These are phyloP conservation scores for Epichloe glyceriae DNA, from an alignment of 2,329 filamentous ascomycete genomes.

Conservation along the genomic window DNA sequence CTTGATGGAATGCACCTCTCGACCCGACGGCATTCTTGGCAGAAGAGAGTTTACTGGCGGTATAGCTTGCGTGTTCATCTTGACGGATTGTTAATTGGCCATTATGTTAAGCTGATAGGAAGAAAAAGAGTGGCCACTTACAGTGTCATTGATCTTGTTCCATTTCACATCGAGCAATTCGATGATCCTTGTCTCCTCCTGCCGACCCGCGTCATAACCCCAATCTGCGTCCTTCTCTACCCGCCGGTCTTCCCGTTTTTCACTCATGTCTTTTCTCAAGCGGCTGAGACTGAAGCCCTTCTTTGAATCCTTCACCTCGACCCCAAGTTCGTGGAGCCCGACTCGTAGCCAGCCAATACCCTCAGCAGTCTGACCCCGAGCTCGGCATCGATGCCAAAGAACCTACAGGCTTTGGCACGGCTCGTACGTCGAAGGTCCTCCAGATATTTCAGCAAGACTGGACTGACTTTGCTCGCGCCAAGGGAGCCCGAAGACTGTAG, in stretches of 20 bases:
- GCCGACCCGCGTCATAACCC: slow-evolving; percentile 71
- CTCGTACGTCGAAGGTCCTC: slow-evolving; percentile 63
- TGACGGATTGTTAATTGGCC: neutral
- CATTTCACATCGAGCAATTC: slow-evolving; percentile 83
- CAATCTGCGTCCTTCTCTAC: slow-evolving; percentile 61
- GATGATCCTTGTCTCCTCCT: slow-evolving; percentile 75
- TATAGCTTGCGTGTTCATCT: slow-evolving; percentile 71
- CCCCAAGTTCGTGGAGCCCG: slow-evolving; percentile 61
- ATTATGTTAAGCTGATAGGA: neutral
- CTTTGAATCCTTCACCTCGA: slow-evolving; percentile 38
- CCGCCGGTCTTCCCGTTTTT: slow-evolving; percentile 66
- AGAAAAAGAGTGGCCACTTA: slow-evolving; percentile 28
- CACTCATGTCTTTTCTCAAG: slow-evolving; percentile 61
- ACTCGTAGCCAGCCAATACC: slow-evolving; percentile 79
- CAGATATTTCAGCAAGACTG: slow-evolving; percentile 57
- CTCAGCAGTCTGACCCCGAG: slow-evolving; percentile 67
- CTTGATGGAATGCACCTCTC: slow-evolving; percentile 68
- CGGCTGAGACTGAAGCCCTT: slow-evolving; percentile 46
- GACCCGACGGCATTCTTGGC: slow-evolving; percentile 70
- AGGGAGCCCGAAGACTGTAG: slow-evolving; percentile 25
- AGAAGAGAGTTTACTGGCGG: slow-evolving; percentile 60
- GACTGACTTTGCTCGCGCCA: slow-evolving; percentile 41
- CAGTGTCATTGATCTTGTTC: slow-evolving; percentile 86
- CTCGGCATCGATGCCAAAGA: slow-evolving; percentile 84
- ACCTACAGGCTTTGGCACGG: slow-evolving; percentile 75